Evolutionary conservation across 371 early-diverging fungal species (phyloP).

Genomic region (Saksenaea vasiformis): DNA sequence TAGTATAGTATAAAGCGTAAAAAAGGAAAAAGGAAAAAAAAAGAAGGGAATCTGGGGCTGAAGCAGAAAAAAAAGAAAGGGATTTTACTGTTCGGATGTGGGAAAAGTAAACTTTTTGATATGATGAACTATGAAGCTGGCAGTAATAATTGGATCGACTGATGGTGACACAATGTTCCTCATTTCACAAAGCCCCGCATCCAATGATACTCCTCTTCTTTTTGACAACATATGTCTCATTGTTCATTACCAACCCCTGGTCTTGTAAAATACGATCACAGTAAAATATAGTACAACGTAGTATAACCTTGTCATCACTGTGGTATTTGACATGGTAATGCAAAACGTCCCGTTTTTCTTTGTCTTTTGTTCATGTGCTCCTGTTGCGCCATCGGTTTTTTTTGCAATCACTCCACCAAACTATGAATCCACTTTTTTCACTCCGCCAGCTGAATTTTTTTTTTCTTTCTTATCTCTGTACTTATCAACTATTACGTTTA

Average conservation of each 20-base stretch:
- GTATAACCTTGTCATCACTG: not conserved
- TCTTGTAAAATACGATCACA: not conserved
- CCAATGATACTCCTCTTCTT: not conserved
- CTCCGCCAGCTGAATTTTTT: not conserved
- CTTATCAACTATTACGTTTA: too few relatives aligned
- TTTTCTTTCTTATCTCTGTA: not conserved
- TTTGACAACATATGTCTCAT: slow-evolving; percentile 2
- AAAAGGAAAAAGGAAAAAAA: not conserved
- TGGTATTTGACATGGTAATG: not conserved
- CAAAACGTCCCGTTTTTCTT: not conserved
- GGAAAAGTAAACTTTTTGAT: not conserved
- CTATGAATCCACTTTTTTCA: not conserved
- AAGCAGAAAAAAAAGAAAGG: slow-evolving; percentile 2
- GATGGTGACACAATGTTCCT: not conserved
- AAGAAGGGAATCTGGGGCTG: not conserved
- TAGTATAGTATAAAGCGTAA: slow-evolving; percentile 10
- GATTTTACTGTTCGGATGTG: not conserved
- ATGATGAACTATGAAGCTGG: not conserved
- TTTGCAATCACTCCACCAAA: not conserved
- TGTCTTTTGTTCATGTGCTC: not conserved
- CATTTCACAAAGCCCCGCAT: slow-evolving; percentile 3
- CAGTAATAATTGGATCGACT: not conserved
- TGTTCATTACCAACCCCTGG: not conserved
- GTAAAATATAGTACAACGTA: too few relatives aligned
- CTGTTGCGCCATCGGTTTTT: not conserved